These are phyloP conservation scores for Glomus cerebriforme DNA, from an alignment of 192 early-diverging fungal genomes.

Conservation along the genomic window DNA sequence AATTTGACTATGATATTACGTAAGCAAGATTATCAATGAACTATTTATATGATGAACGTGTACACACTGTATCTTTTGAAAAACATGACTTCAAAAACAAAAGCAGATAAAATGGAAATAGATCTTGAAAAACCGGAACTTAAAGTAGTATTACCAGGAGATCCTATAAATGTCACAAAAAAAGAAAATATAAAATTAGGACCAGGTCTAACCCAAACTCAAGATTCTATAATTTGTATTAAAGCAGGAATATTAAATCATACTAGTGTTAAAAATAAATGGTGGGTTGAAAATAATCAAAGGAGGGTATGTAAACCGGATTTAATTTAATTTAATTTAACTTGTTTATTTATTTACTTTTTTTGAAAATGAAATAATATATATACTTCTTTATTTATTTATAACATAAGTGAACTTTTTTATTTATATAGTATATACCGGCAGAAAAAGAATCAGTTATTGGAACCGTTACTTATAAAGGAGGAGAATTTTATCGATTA, in stretches of 20 bases:
- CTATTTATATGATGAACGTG: too few relatives aligned
- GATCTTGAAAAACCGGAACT: not conserved
- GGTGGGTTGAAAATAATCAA: conserved; percentile 84
- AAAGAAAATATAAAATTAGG: conserved; percentile 63
- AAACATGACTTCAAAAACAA: not conserved
- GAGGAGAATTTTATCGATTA: conserved; percentile 80
- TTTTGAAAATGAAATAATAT: not conserved
- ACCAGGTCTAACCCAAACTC: conserved; percentile 76
- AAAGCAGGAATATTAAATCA: conserved; percentile 76
- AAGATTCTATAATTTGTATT: conserved; percentile 63
- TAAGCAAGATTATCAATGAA: too few relatives aligned
- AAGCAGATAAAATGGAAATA: not conserved
- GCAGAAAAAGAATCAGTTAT: conserved; percentile 84
- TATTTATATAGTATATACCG: conserved; percentile 84
- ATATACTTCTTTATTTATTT: too few relatives aligned
- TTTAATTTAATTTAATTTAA: conserved; percentile 17
- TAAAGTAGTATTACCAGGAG: conserved; percentile 23
- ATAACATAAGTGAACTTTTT: too few relatives aligned
- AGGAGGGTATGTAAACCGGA: conserved; percentile 57
- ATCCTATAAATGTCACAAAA: not conserved
- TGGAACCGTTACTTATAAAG: conserved; percentile 70
- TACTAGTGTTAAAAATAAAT: conserved; percentile 54
- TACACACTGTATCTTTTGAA: not conserved
- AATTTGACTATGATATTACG: too few relatives aligned
- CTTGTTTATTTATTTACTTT: not conserved